phyloP scores from a whole-genome alignment of 208 protist species.

The Acanthamoeba sp. region DNA sequence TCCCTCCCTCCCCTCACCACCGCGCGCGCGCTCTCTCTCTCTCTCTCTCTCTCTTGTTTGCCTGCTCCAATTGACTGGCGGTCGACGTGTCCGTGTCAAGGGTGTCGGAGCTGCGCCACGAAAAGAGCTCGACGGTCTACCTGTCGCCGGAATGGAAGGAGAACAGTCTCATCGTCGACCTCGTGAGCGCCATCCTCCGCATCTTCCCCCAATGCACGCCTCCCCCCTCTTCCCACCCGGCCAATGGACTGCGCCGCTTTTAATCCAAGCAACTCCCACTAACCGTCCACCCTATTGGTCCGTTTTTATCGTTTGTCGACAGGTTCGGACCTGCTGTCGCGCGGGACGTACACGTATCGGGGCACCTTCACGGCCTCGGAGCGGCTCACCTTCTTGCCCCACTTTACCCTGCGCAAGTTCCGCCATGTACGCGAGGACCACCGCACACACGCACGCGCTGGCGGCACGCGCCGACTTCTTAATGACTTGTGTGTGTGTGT shows the following conservation, averaged over 20 bases:
- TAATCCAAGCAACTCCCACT: too few species aligned
- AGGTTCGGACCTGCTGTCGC: slow-evolving; percentile 15
- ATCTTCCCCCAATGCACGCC: not conserved
- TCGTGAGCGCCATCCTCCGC: not conserved
- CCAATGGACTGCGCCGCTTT: too few species aligned
- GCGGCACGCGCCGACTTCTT: too few species aligned
- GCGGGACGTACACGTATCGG: not conserved
- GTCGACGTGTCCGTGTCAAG: not conserved
- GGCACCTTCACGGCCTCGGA: not conserved
- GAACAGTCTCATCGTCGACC: not conserved
- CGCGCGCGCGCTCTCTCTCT: too few species aligned
- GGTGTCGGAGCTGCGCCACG: not conserved
- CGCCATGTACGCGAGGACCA: not conserved
- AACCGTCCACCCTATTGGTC: not conserved
- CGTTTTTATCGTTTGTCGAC: not conserved
- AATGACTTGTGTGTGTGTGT: too few species aligned
- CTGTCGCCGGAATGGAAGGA: not conserved
- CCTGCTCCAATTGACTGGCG: too few species aligned
- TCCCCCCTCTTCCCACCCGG: not conserved
- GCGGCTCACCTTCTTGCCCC: not conserved
- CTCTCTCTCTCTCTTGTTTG: too few species aligned
- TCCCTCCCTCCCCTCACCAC: not conserved
- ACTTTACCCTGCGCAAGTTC: slow-evolving; percentile 35
- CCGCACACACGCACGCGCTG: not conserved
- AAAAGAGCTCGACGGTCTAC: slow-evolving; percentile 5